These are phyloP conservation scores for Lachnellula cervina DNA, from an alignment of 2,329 filamentous ascomycete genomes.

Conservation along the genomic window DNA sequence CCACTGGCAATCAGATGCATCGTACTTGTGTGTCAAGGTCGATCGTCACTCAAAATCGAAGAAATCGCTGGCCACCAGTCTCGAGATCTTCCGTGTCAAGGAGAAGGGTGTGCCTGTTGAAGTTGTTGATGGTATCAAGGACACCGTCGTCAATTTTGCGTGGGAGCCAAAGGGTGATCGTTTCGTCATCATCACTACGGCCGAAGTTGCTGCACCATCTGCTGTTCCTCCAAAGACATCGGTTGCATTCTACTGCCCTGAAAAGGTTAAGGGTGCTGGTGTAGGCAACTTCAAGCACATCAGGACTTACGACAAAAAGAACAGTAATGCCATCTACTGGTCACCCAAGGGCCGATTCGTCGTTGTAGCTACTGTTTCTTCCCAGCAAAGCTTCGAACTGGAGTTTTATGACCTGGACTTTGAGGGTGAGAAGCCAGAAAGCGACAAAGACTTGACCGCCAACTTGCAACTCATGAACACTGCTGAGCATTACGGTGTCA, in stretches of 20 bases:
- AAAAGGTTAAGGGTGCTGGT: slow-evolving; percentile 78
- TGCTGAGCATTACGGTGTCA: slow-evolving; percentile 94
- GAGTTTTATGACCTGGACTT: slow-evolving; percentile 99
- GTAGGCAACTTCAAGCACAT: slow-evolving; percentile 96
- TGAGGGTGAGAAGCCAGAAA: slow-evolving; percentile 91
- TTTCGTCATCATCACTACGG: slow-evolving; percentile 94
- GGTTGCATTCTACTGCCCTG: slow-evolving; percentile 93
- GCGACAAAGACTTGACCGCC: slow-evolving; percentile 87
- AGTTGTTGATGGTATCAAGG: slow-evolving; percentile 95
- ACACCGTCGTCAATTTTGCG: slow-evolving; percentile 98
- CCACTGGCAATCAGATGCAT: slow-evolving; percentile 94
- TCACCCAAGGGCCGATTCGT: slow-evolving; percentile 93
- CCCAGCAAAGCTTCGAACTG: slow-evolving; percentile 87
- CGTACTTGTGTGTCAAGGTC: slow-evolving; percentile 97
- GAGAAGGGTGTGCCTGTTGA: slow-evolving; percentile 99
- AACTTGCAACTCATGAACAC: slow-evolving; percentile 94
- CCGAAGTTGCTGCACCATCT: slow-evolving; percentile 71
- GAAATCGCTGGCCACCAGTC: slow-evolving; percentile 93
- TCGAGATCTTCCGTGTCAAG: slow-evolving; percentile 95
- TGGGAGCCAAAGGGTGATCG: slow-evolving; percentile 98
- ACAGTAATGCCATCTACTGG: slow-evolving; percentile 99
- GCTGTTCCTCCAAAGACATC: slow-evolving; percentile 90
- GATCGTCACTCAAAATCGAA: slow-evolving; percentile 98
- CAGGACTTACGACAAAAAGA: slow-evolving; percentile 96
- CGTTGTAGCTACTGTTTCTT: slow-evolving; percentile 86